Conservation (phyloP, 1,284 basidiomycete genomes). For the Anthracocystis walkeri region DNA sequence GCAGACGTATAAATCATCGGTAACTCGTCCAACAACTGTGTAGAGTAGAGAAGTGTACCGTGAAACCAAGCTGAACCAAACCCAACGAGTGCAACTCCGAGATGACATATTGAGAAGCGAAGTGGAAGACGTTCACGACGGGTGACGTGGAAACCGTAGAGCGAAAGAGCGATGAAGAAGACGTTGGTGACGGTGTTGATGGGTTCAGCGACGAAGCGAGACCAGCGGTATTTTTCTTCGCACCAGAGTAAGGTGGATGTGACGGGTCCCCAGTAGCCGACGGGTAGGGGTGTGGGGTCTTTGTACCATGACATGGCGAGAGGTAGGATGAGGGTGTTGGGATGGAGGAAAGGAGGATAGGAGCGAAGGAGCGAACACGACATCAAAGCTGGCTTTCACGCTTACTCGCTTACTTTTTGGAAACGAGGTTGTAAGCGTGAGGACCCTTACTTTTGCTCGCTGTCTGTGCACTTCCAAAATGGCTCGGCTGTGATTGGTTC, state of each 20-base stretch:
- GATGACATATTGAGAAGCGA: constrained; percentile 53
- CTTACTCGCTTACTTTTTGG: background rate
- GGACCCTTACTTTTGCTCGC: too few relatives aligned
- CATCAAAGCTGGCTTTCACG: background rate
- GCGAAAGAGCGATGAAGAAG: constrained; percentile 70
- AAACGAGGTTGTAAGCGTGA: too few relatives aligned
- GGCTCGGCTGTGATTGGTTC: background rate
- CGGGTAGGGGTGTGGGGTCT: constrained; percentile 21
- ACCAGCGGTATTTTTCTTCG: constrained; percentile 63
- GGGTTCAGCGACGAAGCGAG: constrained; percentile 64
- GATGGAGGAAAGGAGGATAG: background rate
- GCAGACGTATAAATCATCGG: constrained; percentile 68
- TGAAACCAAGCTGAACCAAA: constrained; percentile 65
- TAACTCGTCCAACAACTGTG: constrained; percentile 67
- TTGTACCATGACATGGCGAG: constrained; percentile 40
- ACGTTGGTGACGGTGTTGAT: constrained; percentile 71
- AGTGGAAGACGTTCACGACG: constrained; percentile 44
- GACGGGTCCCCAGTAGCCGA: constrained; percentile 63
- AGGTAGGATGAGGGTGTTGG: background rate
- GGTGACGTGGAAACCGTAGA: constrained; percentile 66
- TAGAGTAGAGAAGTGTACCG: constrained; percentile 63
- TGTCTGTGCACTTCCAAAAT: too few relatives aligned
- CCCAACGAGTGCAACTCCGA: constrained; percentile 60
- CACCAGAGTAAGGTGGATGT: constrained; percentile 66
- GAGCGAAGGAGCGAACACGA: background rate